Evolutionary conservation across 2,329 filamentous ascomycete genomes (phyloP).

Genomic region (Macrophomina phaseolina): DNA sequence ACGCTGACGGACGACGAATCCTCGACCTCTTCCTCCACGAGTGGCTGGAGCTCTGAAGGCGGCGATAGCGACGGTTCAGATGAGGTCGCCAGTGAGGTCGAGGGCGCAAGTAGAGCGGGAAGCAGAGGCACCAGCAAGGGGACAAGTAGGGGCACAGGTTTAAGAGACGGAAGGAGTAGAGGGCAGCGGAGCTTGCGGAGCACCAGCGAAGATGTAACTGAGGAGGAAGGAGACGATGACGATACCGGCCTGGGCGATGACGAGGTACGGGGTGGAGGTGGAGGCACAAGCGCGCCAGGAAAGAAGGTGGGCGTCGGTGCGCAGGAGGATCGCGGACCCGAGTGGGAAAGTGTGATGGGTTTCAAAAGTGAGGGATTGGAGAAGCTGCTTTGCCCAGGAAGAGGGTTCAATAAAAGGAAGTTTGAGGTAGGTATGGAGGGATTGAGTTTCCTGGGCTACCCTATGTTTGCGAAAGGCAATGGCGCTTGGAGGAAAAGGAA

Average conservation of each 20-base stretch:
- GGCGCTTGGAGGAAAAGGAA: conserved; percentile 47
- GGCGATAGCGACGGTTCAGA: conserved; percentile 35
- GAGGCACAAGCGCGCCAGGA: conserved; percentile 27
- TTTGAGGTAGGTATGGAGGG: conserved; percentile 50
- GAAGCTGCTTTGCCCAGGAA: conserved; percentile 46
- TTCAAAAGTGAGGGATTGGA: conserved; percentile 48
- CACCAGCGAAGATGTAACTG: conserved; percentile 31
- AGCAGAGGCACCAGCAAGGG: conserved; percentile 36
- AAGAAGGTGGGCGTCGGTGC: conserved; percentile 29
- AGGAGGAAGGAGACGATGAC: conserved; percentile 45
- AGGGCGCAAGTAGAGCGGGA: conserved; percentile 14
- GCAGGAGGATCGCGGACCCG: conserved; percentile 38
- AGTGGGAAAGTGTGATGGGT: conserved; percentile 47
- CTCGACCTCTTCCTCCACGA: conserved; percentile 27
- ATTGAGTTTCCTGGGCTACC: conserved; percentile 48
- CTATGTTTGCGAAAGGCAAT: conserved; percentile 50
- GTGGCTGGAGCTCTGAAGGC: conserved; percentile 37
- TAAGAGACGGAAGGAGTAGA: conserved; percentile 37
- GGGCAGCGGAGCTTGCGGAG: conserved; percentile 38
- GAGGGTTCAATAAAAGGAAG: conserved; percentile 46
- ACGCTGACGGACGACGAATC: conserved; percentile 39
- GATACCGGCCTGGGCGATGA: conserved; percentile 33
- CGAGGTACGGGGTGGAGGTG: conserved; percentile 16
- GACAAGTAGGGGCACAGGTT: conserved; percentile 40
- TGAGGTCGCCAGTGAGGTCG: conserved; percentile 30